Evolutionary conservation across 345 rosid genomes (phyloP), one percentile per base, ranked within the genome.

Genomic region (Linum lewisii): DNA sequence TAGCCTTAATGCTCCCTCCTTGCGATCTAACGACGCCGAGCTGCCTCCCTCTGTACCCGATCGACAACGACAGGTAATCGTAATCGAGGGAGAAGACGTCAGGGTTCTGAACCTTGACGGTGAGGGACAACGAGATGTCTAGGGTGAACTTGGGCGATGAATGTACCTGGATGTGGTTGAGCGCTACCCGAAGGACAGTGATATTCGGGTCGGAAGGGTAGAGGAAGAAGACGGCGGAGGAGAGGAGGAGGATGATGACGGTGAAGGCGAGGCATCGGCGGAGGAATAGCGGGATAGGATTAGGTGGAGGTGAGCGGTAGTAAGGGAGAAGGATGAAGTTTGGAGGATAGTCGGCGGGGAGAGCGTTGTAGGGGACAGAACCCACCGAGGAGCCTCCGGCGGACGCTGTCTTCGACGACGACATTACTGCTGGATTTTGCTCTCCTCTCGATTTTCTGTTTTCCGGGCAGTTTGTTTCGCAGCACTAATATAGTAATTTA

Each of bases 41-140:
- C 78, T 83, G 79, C 68, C 82, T 79, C 65, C 85, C 97, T 69
- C 91, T 63, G 68, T 88, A 92, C 58, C 96, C 92, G 54, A 92
- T 72, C 34, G 86, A 80, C 19, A 83, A 87, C 18, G 53, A 63
- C 7, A 92, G 84, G 23, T 85, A 74, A 21, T 81, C 73, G 64
- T 84, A 84, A 25, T 78, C 72, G 1, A 92, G 71, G 6, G 94
- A 82, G 77, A 81, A 82, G 76, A 82, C 74, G 54, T 92, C 91
- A 5, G 73, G 66, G 66, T 88, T 92, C 14, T 44, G 69, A 60
- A 92, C 87, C 75, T 66, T 78, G 72, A 86, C 56, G 23, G 84
- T 66, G 51, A 88, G 76, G 2, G 77, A 70, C 71, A 88, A 86
- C 19, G 90, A 88, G 71, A 84, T 75, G 75, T 86, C 88, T 24